Evolutionary conservation across 2,329 filamentous ascomycete species (phyloP).

Genomic region (Phaeosphaeria sp.): DNA sequence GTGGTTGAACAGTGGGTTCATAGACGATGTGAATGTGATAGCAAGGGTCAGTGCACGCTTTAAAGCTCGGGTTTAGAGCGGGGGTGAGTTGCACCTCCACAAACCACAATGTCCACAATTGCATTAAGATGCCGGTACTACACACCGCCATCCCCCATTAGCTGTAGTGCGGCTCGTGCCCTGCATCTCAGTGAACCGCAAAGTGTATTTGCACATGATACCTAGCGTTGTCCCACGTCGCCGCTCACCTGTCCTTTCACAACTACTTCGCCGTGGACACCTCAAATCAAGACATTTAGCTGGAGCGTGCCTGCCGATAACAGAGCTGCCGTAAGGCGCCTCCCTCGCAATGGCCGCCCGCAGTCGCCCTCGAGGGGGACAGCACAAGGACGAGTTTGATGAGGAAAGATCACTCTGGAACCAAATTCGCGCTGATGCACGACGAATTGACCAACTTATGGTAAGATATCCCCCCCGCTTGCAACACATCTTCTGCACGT

Average conservation of each 20-base stretch:
- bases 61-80: background rate
- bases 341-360: slow-evolving; percentile 52
- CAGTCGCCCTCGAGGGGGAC: slow-evolving; percentile 50
- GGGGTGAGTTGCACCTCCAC: slow-evolving; percentile 12
- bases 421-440: slow-evolving; percentile 54
- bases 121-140: slow-evolving; percentile 26
- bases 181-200: slow-evolving; percentile 2
- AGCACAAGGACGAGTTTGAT: slow-evolving; percentile 57
- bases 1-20: background rate
- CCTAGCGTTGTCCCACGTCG: background rate
- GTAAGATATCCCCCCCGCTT: slow-evolving; percentile 41
- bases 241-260: background rate
- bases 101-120: slow-evolving; percentile 25
- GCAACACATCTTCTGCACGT: background rate
- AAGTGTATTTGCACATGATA: background rate
- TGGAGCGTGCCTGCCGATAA: slow-evolving; percentile 2
- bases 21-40: background rate
- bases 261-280: background rate
- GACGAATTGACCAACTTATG: slow-evolving; percentile 54
- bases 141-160: slow-evolving; percentile 24
- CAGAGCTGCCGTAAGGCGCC: background rate
- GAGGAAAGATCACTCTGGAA: slow-evolving; percentile 59
- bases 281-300: background rate
- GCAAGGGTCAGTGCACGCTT: background rate
- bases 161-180: slow-evolving; percentile 22